Evolutionary conservation across 441 rosid genomes (phyloP).

Genomic region (Eruca vesicaria): DNA sequence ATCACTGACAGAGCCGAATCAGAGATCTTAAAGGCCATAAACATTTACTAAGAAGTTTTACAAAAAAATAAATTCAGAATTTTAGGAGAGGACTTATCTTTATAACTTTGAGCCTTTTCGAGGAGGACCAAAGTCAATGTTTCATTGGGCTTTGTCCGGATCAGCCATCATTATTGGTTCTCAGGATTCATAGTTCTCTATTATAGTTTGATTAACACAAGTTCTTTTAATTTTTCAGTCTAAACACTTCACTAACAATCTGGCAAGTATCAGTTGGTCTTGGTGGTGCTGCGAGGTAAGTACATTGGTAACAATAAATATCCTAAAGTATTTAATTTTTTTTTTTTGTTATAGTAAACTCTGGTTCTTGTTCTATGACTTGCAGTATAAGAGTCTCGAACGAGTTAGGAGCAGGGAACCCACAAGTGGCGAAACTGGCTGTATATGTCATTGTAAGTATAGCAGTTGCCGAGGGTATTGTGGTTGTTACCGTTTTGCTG

Average conservation of each 20-base stretch:
- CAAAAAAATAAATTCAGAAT: too few species aligned
- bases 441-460: background rate
- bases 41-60: too few species aligned
- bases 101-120: too few species aligned
- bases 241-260: too few species aligned
- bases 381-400: background rate
- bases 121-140: too few species aligned
- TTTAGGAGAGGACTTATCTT: too few species aligned
- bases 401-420: background rate
- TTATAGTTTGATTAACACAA: background rate
- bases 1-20: too few species aligned
- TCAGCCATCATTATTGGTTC: too few species aligned
- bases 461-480: background rate
- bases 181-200: background rate
- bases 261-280: too few species aligned
- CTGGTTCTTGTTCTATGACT: background rate
- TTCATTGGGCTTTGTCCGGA: too few species aligned
- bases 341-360: background rate
- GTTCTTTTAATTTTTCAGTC: background rate
- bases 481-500: background rate
- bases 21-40: too few species aligned
- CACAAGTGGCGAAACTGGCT: background rate
- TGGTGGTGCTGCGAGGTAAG: too few species aligned
- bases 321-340: background rate
- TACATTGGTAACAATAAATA: background rate